Conservation (phyloP, 805 yeast genomes). For the Monosporozyma aerobia region DNA sequence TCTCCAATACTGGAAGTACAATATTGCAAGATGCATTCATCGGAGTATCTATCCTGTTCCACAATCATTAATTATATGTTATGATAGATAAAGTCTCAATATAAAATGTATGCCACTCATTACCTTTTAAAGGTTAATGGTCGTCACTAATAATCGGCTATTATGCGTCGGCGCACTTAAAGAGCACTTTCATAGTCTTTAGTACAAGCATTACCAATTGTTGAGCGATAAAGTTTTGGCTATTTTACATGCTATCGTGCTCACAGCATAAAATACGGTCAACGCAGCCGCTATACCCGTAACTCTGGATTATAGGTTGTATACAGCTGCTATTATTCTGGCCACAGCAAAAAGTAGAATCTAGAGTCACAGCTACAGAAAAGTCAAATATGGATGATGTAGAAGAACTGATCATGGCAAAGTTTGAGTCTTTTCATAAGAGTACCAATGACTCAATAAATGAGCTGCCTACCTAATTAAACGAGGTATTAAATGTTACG, state of each 20-base stretch:
- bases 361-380: neutral
- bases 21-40: neutral
- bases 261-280: neutral
- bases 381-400: neutral
- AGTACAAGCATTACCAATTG: neutral
- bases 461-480: neutral
- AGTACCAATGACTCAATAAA: neutral
- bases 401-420: neutral
- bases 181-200: neutral
- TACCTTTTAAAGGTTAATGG: too few relatives aligned
- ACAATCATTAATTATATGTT: neutral
- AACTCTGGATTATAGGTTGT: neutral
- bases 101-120: too few relatives aligned
- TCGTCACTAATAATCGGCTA: too few relatives aligned
- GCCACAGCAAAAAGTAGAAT: neutral
- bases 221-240: too few relatives aligned
- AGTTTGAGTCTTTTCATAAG: neutral
- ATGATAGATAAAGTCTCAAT: neutral
- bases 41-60: neutral
- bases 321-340: neutral
- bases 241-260: too few relatives aligned
- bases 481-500: neutral
- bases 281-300: neutral
- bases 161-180: neutral
- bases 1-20: neutral